Conservation (phyloP, 1,284 basidiomycete species). For the Mycosarcoma maydis region DNA sequence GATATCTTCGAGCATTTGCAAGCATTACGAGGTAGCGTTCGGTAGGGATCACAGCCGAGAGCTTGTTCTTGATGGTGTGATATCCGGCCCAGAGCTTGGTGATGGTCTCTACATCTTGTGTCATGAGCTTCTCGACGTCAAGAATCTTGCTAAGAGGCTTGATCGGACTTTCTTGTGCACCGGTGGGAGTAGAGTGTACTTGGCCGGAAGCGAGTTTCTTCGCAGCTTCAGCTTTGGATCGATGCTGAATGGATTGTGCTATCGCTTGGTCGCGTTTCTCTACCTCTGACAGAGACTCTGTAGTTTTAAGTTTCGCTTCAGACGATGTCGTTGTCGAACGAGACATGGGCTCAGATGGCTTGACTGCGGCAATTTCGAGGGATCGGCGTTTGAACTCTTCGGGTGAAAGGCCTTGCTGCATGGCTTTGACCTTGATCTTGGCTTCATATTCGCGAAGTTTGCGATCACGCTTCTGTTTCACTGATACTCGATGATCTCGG, state of each 20-base stretch:
- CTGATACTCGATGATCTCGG: constrained; percentile 19
- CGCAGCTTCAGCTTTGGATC: constrained; percentile 42
- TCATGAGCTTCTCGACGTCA: constrained; percentile 54
- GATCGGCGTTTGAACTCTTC: constrained; percentile 47
- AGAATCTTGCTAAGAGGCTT: constrained; percentile 58
- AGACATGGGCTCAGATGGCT: not conserved
- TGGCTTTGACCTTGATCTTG: constrained; percentile 59
- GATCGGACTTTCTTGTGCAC: constrained; percentile 42
- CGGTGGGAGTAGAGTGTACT: constrained; percentile 30
- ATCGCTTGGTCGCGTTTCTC: constrained; percentile 47
- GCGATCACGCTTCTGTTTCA: constrained; percentile 45
- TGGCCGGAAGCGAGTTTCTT: constrained; percentile 42
- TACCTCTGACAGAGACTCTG: constrained; percentile 16
- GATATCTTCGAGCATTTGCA: constrained; percentile 48
- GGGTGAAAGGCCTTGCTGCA: constrained; percentile 46
- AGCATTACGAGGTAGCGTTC: constrained; percentile 55
- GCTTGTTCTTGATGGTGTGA: constrained; percentile 63
- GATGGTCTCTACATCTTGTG: constrained; percentile 47
- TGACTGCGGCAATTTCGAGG: constrained; percentile 19
- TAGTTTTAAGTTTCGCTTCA: not conserved
- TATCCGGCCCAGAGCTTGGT: constrained; percentile 64
- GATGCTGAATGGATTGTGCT: constrained; percentile 28
- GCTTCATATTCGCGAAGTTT: constrained; percentile 60
- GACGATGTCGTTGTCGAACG: not conserved
- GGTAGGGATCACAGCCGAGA: constrained; percentile 61